Conservation (phyloP, 2,329 filamentous ascomycete species). For the Ceratocystis papillata region DNA sequence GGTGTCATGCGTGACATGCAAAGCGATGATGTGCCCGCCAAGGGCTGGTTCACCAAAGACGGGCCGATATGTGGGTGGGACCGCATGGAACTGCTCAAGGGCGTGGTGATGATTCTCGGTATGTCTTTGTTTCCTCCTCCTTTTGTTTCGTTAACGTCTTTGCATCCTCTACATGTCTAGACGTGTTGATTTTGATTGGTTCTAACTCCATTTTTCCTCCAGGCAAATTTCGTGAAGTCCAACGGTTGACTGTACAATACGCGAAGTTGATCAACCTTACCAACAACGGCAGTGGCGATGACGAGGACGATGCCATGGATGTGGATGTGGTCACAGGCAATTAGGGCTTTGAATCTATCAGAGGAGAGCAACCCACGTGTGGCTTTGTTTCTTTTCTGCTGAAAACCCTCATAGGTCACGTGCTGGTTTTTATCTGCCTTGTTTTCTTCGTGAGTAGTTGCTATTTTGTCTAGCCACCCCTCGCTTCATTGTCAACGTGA, state of each 20-base stretch:
- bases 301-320: conserved; percentile 28
- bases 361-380: neutral
- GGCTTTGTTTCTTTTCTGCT: neutral
- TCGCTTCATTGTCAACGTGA: neutral
- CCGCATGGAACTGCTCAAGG: conserved; percentile 73
- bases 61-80: conserved; percentile 85
- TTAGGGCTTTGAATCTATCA: neutral
- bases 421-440: neutral
- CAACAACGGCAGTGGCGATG: conserved; percentile 34
- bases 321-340: conserved; percentile 16
- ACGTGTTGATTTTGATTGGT: neutral
- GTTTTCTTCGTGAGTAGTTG: neutral
- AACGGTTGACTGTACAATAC: conserved; percentile 90
- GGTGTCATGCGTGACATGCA: conserved; percentile 53
- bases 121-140: conserved; percentile 33
- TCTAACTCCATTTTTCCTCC: conserved; percentile 22
- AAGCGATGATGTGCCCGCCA: conserved; percentile 27
- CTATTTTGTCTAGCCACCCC: neutral
- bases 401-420: neutral
- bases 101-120: conserved; percentile 88
- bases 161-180: neutral
- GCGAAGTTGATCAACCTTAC: conserved; percentile 65
- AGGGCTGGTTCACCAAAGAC: conserved; percentile 55
- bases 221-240: conserved; percentile 93
- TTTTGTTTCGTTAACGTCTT: neutral